Conservation (phyloP, 768 basidiomycete genomes). For the Suillus subluteus region DNA sequence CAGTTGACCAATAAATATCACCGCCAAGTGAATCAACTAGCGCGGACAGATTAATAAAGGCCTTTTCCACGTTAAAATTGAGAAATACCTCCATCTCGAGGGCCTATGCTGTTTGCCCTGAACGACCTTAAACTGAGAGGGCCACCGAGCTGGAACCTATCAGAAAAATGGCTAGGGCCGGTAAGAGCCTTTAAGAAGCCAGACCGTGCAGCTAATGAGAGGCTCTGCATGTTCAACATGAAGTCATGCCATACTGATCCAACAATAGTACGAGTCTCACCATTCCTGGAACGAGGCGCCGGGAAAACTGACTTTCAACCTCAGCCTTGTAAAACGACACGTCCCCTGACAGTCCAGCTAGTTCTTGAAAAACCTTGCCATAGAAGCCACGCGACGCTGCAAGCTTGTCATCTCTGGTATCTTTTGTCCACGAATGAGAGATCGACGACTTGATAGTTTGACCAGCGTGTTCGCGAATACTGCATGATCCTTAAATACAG, state of each 20-base stretch:
- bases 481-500: background rate
- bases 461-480: slow-evolving; percentile 81
- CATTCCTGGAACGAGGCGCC: slow-evolving; percentile 57
- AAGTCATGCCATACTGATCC: background rate
- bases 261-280: slow-evolving; percentile 44
- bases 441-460: slow-evolving; percentile 81
- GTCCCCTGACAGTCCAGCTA: slow-evolving; percentile 84
- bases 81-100: slow-evolving; percentile 59
- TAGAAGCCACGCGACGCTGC: slow-evolving; percentile 65
- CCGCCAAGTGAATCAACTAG: slow-evolving; percentile 87
- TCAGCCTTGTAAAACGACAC: slow-evolving; percentile 77
- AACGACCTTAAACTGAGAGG: slow-evolving; percentile 85
- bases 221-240: slow-evolving; percentile 48
- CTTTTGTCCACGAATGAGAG: slow-evolving; percentile 73
- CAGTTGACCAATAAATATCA: slow-evolving; percentile 78
- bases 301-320: slow-evolving; percentile 63
- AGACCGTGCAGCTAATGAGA: slow-evolving; percentile 72
- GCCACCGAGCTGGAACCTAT: slow-evolving; percentile 93
- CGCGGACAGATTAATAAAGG: background rate
- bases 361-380: slow-evolving; percentile 64
- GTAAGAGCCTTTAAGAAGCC: slow-evolving; percentile 73
- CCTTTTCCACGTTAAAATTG: background rate
- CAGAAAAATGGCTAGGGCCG: slow-evolving; percentile 63
- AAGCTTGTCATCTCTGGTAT: slow-evolving; percentile 76
- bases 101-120: slow-evolving; percentile 75